phyloP scores from a whole-genome alignment of 106 monocot genomes.

The Platanthera guangdongensis region DNA sequence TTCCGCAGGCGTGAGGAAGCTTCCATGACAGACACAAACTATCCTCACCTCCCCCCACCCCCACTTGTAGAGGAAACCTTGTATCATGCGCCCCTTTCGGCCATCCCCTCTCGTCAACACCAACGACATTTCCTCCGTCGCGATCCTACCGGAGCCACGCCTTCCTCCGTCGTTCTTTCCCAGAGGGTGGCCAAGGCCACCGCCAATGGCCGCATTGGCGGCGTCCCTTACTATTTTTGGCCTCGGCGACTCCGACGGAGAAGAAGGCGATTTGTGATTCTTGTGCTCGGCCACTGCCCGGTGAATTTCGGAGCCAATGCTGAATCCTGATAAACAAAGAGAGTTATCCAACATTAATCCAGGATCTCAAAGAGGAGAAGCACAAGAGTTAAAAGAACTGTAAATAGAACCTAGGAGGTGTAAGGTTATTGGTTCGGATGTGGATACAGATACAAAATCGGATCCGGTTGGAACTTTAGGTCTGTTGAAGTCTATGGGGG shows the following conservation, averaged over 20 bases:
- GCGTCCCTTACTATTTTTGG: not conserved
- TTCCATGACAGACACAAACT: conserved; percentile 66
- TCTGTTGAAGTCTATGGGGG: too few species aligned
- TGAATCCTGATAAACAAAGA: not conserved
- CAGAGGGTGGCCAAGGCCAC: not conserved
- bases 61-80: conserved; percentile 57
- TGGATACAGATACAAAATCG: too few species aligned
- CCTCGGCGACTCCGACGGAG: not conserved
- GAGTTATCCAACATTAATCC: too few species aligned
- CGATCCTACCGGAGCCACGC: conserved; percentile 5
- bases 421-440: too few species aligned
- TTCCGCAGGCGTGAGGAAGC: conserved; percentile 55
- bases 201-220: not conserved
- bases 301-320: not conserved
- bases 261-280: not conserved
- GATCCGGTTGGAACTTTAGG: too few species aligned
- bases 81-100: conserved; percentile 28
- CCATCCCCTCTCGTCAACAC: conserved; percentile 41
- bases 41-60: conserved; percentile 43
- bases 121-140: conserved; percentile 46
- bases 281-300: not conserved
- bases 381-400: too few species aligned
- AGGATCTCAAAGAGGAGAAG: too few species aligned
- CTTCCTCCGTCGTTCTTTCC: not conserved
- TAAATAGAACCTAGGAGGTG: too few species aligned